These are phyloP conservation scores for Calonectria multiphialidica DNA, from an alignment of 2,329 filamentous ascomycete genomes.

Conservation along the genomic window DNA sequence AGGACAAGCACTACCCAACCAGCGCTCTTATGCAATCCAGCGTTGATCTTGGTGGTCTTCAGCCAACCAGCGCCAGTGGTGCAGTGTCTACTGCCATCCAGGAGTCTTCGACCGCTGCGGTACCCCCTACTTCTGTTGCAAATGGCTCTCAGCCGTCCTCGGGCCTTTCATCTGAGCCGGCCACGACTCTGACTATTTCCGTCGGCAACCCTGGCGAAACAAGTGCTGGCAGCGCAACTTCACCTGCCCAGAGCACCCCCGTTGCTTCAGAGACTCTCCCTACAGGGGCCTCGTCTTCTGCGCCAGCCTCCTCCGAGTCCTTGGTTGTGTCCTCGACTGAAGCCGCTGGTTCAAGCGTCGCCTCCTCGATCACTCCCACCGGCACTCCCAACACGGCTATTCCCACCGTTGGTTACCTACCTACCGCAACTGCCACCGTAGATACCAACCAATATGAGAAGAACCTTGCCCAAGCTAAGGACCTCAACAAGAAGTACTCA, in stretches of 20 bases:
- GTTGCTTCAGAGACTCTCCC: slow-evolving; percentile 6
- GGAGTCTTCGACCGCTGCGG: slow-evolving; percentile 24
- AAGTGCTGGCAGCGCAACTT: slow-evolving; percentile 12
- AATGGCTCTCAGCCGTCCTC: slow-evolving; percentile 15
- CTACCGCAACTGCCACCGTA: slow-evolving; percentile 54
- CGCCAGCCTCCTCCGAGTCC: slow-evolving; percentile 26
- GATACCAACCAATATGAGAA: slow-evolving; percentile 55
- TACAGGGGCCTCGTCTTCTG: slow-evolving; percentile 18
- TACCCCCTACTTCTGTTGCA: slow-evolving; percentile 21
- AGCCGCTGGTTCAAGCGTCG: slow-evolving; percentile 27
- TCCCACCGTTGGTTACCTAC: slow-evolving; percentile 55
- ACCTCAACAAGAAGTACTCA: slow-evolving; percentile 62
- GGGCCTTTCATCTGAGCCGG: neutral
- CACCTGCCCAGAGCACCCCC: neutral
- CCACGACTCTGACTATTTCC: slow-evolving; percentile 33
- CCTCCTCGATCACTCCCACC: slow-evolving; percentile 22
- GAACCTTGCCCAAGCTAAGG: slow-evolving; percentile 59
- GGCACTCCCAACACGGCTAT: slow-evolving; percentile 51
- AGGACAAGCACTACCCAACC: slow-evolving; percentile 25
- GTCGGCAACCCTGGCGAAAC: slow-evolving; percentile 32
- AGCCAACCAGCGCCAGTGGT: slow-evolving; percentile 22
- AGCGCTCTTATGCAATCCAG: slow-evolving; percentile 30
- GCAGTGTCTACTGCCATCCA: neutral
- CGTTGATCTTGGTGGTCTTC: slow-evolving; percentile 38
- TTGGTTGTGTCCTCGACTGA: slow-evolving; percentile 21